Percentiles rank a stretch among this genome's conserved stretches.
Conservation (phyloP, 805 yeast species). For the Yarrowia keelungensis region DNA sequence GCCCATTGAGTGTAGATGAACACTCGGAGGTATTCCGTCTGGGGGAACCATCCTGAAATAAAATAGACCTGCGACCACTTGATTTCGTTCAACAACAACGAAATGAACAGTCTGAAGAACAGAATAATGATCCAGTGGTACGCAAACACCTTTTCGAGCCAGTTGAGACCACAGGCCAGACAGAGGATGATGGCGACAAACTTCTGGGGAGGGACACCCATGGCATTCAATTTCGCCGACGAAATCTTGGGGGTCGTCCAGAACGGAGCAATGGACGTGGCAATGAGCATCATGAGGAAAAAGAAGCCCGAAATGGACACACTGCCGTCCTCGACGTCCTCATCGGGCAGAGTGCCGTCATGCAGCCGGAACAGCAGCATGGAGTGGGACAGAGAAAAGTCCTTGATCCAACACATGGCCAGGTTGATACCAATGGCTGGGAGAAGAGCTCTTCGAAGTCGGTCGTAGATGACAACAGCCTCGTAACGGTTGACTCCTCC, state of each 20-base stretch:
- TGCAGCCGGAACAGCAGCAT: slow-evolving; percentile 21
- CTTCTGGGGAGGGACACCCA: slow-evolving; percentile 34
- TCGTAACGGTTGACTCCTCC: slow-evolving; percentile 36
- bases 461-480: slow-evolving; percentile 26
- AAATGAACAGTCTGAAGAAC: slow-evolving; percentile 23
- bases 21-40: slow-evolving; percentile 9
- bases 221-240: slow-evolving; percentile 16
- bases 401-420: slow-evolving; percentile 39
- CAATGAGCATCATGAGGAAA: slow-evolving; percentile 25
- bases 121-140: slow-evolving; percentile 30
- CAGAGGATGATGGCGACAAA: slow-evolving; percentile 30
- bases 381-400: slow-evolving; percentile 27
- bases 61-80: slow-evolving; percentile 39
- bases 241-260: slow-evolving; percentile 31
- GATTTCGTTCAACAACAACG: slow-evolving; percentile 22
- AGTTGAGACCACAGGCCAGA: slow-evolving; percentile 21
- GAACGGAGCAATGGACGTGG: slow-evolving; percentile 28
- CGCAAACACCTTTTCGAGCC: slow-evolving; percentile 31
- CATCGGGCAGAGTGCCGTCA: slow-evolving; percentile 15
- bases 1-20: slow-evolving; percentile 37
- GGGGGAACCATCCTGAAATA: slow-evolving; percentile 34
- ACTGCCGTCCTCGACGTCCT: slow-evolving; percentile 1
- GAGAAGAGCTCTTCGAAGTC: not conserved
- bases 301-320: slow-evolving; percentile 18
- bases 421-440: slow-evolving; percentile 19